A percentile compares a stretch with the other conserved stretches of the same genome.
These are phyloP conservation scores for Pestalotiopsis sp. DNA, from an alignment of 2,329 filamentous ascomycete genomes.

Conservation along the genomic window DNA sequence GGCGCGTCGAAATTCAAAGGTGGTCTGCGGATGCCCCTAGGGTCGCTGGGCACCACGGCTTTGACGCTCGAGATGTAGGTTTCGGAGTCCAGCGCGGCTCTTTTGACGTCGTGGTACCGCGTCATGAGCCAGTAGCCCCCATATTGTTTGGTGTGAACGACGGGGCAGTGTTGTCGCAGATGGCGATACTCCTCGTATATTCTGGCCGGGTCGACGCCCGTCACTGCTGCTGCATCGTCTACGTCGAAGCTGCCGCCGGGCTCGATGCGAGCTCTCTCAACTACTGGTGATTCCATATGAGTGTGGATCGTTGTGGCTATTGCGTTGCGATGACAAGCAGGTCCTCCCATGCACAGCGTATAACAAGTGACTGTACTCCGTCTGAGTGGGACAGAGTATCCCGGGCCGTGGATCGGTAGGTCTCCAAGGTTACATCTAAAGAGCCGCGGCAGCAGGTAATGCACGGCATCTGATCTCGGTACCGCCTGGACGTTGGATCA, in stretches of 20 bases:
- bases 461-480: neutral
- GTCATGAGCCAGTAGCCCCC: constrained; percentile 26
- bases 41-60: constrained; percentile 21
- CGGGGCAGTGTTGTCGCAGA: constrained; percentile 20
- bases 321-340: neutral
- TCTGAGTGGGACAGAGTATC: neutral
- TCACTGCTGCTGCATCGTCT: constrained; percentile 20
- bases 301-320: neutral
- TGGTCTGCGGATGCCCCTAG: constrained; percentile 21
- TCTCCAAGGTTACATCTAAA: neutral
- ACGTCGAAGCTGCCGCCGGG: constrained; percentile 15
- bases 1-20: constrained; percentile 26
- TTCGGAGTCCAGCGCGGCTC: constrained; percentile 21
- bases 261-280: neutral
- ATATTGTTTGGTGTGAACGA: constrained; percentile 22
- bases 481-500: neutral
- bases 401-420: neutral
- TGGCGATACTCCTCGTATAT: constrained; percentile 23
- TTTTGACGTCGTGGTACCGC: constrained; percentile 23
- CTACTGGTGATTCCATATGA: neutral
- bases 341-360: neutral
- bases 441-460: neutral
- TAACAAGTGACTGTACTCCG: neutral
- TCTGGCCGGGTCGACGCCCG: constrained; percentile 20
- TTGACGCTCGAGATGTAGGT: constrained; percentile 21